Percentiles rank a stretch among this genome's conserved stretches.
Evolutionary conservation across 441 rosid genomes (phyloP).

Genomic region (Rhodomyrtus psidioides): DNA sequence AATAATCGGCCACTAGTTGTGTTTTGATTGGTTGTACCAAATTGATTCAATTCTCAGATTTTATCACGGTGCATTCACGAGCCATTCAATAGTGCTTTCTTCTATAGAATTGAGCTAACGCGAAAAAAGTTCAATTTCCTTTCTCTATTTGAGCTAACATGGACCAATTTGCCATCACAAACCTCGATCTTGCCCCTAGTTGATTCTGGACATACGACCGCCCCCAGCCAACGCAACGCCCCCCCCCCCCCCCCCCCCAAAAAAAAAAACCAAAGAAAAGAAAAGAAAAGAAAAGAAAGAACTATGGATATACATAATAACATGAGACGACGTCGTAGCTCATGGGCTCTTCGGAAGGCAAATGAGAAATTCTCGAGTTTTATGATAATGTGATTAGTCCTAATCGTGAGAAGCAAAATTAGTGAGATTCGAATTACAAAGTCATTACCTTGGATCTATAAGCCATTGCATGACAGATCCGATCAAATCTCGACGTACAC

Average conservation of each 20-base stretch:
- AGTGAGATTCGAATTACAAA: not conserved
- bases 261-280: too few relatives aligned
- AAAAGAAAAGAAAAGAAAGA: too few relatives aligned
- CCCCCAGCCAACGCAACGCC: too few relatives aligned
- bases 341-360: not conserved
- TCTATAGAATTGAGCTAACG: not conserved
- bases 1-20: too few relatives aligned
- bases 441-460: not conserved
- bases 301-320: too few relatives aligned
- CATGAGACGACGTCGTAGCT: not conserved
- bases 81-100: not conserved
- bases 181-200: not conserved
- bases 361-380: not conserved
- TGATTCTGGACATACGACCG: too few relatives aligned
- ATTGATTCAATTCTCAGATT: too few relatives aligned
- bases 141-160: not conserved
- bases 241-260: too few relatives aligned
- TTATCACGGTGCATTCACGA: not conserved
- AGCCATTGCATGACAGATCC: accelerated
- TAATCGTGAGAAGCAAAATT: not conserved
- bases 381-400: not conserved
- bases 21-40: too few relatives aligned
- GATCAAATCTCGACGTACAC: not conserved
- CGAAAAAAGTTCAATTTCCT: not conserved
- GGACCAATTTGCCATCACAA: not conserved